Percentiles rank a stretch among this genome's conserved stretches.
Evolutionary conservation across 2,329 filamentous ascomycete genomes (phyloP).

Genomic region (Drechmeria coniospora): DNA sequence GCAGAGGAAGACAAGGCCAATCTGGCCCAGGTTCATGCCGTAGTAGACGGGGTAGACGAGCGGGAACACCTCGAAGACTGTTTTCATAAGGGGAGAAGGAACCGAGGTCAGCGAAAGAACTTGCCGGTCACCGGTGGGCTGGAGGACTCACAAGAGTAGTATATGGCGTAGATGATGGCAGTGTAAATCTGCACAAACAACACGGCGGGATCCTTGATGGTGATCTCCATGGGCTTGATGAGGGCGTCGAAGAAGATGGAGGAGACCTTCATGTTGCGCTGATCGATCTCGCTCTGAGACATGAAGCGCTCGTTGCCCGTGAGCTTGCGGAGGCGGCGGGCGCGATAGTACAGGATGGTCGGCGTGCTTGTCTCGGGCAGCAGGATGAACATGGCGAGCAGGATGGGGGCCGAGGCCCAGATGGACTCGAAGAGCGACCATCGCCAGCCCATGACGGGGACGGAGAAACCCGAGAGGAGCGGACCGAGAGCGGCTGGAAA

Average conservation of each 20-base stretch:
- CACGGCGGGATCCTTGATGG: conserved; percentile 44
- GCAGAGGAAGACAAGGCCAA: conserved; percentile 45
- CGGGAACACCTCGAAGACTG: conserved; percentile 49
- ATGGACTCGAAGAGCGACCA: conserved; percentile 51
- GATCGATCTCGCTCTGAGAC: conserved; percentile 49
- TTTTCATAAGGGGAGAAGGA: too few species aligned
- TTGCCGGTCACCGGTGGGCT: neutral
- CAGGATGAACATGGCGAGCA: conserved; percentile 44
- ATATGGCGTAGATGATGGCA: conserved; percentile 45
- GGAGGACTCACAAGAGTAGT: conserved; percentile 31
- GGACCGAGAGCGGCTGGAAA: conserved; percentile 39
- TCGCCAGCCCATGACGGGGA: conserved; percentile 42
- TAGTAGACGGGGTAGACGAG: conserved; percentile 46
- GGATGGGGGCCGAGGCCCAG: conserved; percentile 42
- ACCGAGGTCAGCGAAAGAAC: neutral
- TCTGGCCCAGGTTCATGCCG: conserved; percentile 39
- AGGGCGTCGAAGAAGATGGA: conserved; percentile 38
- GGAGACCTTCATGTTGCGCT: conserved; percentile 32
- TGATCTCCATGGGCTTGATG: conserved; percentile 45
- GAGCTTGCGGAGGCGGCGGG: conserved; percentile 42
- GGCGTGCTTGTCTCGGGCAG: conserved; percentile 47
- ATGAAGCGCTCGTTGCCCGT: conserved; percentile 42
- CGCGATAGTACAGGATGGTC: conserved; percentile 46
- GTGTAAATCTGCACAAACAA: conserved; percentile 47
- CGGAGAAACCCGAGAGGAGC: conserved; percentile 43